Evolutionary conservation across 306 rosid genomes (phyloP).

Genomic region (Sesbania bispinosa): DNA sequence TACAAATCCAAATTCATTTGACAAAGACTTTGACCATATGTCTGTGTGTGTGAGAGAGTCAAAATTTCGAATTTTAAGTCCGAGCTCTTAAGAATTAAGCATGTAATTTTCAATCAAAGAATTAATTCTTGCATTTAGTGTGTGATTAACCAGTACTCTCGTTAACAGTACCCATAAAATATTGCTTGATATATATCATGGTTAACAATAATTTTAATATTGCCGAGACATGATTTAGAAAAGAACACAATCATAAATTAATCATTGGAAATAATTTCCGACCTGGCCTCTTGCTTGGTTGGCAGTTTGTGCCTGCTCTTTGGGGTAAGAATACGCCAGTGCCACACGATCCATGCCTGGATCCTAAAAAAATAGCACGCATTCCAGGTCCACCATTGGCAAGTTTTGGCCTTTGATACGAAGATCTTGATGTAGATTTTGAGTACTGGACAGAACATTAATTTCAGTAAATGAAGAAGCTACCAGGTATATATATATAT

Average conservation of each 20-base stretch:
- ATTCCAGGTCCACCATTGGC: constrained; percentile 59
- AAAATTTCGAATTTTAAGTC: no score
- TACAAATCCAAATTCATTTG: neutral
- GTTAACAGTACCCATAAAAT: no score
- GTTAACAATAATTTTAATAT: neutral
- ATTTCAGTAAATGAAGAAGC: neutral
- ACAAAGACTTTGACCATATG: neutral
- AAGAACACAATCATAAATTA: neutral
- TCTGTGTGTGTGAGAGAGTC: no score
- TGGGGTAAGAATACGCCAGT: constrained; percentile 91
- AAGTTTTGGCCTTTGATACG: constrained; percentile 27
- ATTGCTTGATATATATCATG: no score
- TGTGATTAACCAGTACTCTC: no score
- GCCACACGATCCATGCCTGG: constrained; percentile 52
- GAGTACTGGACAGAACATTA: constrained; percentile 20
- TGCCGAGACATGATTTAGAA: neutral
- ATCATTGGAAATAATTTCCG: no score
- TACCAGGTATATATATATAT: neutral
- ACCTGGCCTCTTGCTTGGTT: constrained; percentile 63
- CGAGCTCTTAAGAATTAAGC: no score
- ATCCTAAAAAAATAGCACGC: constrained; percentile 72
- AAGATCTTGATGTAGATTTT: constrained; percentile 29
- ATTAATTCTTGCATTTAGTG: no score
- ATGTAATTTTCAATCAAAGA: no score
- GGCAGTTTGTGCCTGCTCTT: constrained; percentile 35